These are phyloP conservation scores for Castanea mollissima DNA, from an alignment of 306 rosid genomes.

Conservation along the genomic window DNA sequence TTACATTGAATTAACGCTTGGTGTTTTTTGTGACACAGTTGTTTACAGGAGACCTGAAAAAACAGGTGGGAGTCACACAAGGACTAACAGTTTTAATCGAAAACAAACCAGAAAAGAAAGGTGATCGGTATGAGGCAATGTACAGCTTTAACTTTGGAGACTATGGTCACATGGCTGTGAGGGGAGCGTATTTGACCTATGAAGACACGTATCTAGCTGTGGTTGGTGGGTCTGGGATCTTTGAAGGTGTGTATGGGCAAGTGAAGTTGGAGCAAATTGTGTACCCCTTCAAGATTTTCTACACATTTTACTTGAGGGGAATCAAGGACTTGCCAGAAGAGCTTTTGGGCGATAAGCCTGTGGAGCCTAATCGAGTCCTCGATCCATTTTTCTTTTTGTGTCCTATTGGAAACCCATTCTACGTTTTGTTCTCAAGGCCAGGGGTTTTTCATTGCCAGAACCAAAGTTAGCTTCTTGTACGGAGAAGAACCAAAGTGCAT, in stretches of 20 bases:
- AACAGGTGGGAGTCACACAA: conserved; percentile 55
- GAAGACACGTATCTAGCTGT: conserved; percentile 59
- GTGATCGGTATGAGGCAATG: conserved; percentile 57
- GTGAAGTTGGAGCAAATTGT: conserved; percentile 63
- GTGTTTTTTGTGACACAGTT: conserved; percentile 22
- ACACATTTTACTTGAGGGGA: conserved; percentile 60
- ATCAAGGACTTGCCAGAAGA: conserved; percentile 57
- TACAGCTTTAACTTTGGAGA: conserved; percentile 69
- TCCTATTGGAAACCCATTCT: no score
- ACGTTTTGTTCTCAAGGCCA: no score
- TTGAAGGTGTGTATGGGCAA: conserved; percentile 64
- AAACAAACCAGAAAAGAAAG: conserved; percentile 57
- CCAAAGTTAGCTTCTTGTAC: no score
- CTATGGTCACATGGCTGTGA: conserved; percentile 64
- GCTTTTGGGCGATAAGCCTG: conserved; percentile 33
- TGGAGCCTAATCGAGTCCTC: conserved; percentile 37
- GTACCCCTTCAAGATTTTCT: conserved; percentile 64
- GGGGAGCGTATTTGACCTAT: conserved; percentile 61
- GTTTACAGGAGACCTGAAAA: conserved; percentile 52
- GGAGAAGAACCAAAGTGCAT: no score
- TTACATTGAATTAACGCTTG: no score
- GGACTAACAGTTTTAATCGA: conserved; percentile 54
- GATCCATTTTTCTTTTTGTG: conserved; percentile 24
- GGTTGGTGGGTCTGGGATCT: conserved; percentile 72
- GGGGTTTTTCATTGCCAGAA: no score